Evolutionary conservation across 805 yeast genomes (phyloP).

Genomic region (Ogataea parapolymorpha): DNA sequence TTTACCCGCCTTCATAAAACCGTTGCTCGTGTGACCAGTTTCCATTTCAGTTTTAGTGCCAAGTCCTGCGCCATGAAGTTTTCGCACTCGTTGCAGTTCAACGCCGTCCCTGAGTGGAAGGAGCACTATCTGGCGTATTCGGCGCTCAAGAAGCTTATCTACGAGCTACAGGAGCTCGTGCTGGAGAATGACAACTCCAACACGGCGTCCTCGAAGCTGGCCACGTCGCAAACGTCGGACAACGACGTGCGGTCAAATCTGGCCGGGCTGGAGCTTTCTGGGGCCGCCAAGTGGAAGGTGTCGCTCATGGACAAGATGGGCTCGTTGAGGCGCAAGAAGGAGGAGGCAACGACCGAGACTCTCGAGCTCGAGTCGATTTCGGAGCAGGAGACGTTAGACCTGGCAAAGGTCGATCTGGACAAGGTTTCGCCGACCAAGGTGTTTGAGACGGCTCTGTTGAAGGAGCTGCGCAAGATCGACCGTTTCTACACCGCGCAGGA

Average conservation of each 20-base stretch:
- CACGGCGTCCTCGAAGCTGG: conserved; percentile 17
- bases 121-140: conserved; percentile 44
- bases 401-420: conserved; percentile 21
- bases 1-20: conserved; percentile 27
- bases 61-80: conserved; percentile 40
- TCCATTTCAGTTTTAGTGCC: conserved; percentile 1
- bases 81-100: conserved; percentile 47
- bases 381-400: conserved; percentile 5
- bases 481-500: conserved; percentile 48
- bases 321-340: conserved; percentile 10
- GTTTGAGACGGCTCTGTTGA: conserved; percentile 44
- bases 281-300: conserved; percentile 12
- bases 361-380: conserved; percentile 17
- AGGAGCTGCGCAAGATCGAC: conserved; percentile 52
- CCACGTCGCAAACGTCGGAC: conserved; percentile 13
- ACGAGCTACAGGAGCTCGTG: conserved; percentile 44
- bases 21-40: conserved; percentile 9
- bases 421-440: conserved; percentile 38
- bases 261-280: conserved; percentile 12
- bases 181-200: conserved; percentile 17
- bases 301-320: conserved; percentile 19
- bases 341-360: conserved; percentile 15
- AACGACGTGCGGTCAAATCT: conserved; percentile 15
- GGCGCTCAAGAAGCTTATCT: conserved; percentile 53
- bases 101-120: conserved; percentile 54